Evolutionary conservation across 306 rosid species (phyloP), one percentile per base, ranked within the genome.

Genomic region (Quercus berberidifolia): DNA sequence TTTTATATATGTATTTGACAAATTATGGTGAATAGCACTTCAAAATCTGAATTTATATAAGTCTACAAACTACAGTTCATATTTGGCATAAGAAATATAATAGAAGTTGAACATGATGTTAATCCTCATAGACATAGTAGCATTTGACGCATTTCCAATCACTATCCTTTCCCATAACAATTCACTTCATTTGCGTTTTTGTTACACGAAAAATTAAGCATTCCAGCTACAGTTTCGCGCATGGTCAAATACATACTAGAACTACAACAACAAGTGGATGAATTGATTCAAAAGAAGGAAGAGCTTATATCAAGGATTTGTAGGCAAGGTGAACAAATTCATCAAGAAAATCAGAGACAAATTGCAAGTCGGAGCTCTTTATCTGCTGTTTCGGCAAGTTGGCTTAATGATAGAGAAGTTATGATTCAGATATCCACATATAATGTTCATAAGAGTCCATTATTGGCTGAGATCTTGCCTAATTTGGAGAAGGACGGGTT

Each of bases 231-330:
- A 68, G 81, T 93, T 80, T 86, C 92, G 1, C 81, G 72, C 14
- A 93, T 85, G 5, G 41, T 90, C 35, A 88, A 85, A 7, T 91
- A 88, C 81, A 87, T 93, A 78, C 94, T 93, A 1, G 90, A 90
- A 76, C 85, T 93, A 14, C 89, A 87, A 20, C 76, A 82, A 31
- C 89, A 90, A 71, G 91, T 91, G 59, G 82, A 90, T 70, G 89
- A 52, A 30, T 87, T 93, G 43, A 76, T 63, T 1, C 76, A 65
- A 79, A 93, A 84, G 69, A 91, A 87, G 73, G 91, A 87, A 46
- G 92, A 82, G 76, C 86, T 90, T 20, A 73, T 90, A 7, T 70
- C 51, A 68, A 67, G 59, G 69, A n/a, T 75, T 46, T 77, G 69
- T 26, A 80, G 28, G 57, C 78, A 77, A 69, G 79, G 57, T 73